These are phyloP conservation scores for Pleurotus tuoliensis DNA, from an alignment of 768 basidiomycete species.

Conservation along the genomic window DNA sequence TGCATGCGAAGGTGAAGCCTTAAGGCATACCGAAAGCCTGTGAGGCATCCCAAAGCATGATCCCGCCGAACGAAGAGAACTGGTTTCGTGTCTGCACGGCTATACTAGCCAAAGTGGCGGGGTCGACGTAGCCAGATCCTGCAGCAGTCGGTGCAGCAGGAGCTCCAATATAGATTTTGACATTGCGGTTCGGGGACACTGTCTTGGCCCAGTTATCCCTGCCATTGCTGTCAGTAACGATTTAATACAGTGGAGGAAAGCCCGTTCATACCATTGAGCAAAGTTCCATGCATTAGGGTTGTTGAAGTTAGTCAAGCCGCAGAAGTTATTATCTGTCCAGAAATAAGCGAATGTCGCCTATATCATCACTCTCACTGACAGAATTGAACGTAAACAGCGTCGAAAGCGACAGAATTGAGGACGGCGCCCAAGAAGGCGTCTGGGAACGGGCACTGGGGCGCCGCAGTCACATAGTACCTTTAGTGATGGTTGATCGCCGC, in stretches of 20 bases:
- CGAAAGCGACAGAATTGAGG: conserved; percentile 56
- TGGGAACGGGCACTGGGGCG: conserved; percentile 58
- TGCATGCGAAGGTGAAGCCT: background rate
- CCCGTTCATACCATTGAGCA: conserved; percentile 30
- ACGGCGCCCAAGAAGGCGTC: conserved; percentile 52
- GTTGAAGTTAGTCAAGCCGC: conserved; percentile 38
- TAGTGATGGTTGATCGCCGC: background rate
- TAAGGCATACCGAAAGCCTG: conserved; percentile 30
- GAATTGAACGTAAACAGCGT: conserved; percentile 67
- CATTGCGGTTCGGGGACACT: conserved; percentile 44
- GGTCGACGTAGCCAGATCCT: conserved; percentile 49
- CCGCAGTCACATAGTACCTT: conserved; percentile 54
- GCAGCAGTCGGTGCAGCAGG: conserved; percentile 49
- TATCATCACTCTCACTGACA: conserved; percentile 20
- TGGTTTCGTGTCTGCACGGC: conserved; percentile 34
- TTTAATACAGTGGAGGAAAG: background rate
- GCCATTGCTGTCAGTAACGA: background rate
- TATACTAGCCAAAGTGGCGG: conserved; percentile 35
- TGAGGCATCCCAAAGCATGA: conserved; percentile 40
- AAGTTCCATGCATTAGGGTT: conserved; percentile 48
- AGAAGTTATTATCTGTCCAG: conserved; percentile 38
- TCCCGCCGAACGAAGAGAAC: conserved; percentile 53
- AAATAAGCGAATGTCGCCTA: background rate
- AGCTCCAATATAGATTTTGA: conserved; percentile 55
- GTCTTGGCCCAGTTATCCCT: conserved; percentile 59